Evolutionary conservation across 2,329 filamentous ascomycete genomes (phyloP).

Genomic region (Leptographium procerum): DNA sequence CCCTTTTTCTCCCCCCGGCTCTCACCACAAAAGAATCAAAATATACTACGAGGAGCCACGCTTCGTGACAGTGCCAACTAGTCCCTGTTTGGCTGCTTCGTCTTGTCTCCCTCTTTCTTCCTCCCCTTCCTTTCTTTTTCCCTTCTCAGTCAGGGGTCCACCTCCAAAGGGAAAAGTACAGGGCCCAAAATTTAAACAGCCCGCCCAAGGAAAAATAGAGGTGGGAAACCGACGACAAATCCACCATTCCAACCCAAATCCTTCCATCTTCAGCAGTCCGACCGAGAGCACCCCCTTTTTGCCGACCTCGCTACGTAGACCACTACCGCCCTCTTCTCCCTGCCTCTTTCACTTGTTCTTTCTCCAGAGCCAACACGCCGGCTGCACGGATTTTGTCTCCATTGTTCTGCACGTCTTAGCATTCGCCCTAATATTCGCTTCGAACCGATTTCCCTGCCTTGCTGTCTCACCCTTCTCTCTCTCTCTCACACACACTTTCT

Average conservation of each 20-base stretch:
- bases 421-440: not conserved
- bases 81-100: slow-evolving; percentile 2
- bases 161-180: not conserved
- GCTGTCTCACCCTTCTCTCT: not conserved
- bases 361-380: not conserved
- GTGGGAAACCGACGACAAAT: not conserved
- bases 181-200: not conserved
- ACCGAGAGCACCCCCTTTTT: not conserved
- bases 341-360: no score
- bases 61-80: slow-evolving; percentile 6
- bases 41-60: not conserved
- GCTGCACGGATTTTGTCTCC: not conserved
- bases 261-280: not conserved
- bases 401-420: not conserved
- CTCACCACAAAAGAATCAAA: not conserved
- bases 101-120: not conserved
- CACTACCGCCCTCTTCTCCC: not conserved
- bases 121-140: not conserved
- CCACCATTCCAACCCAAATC: not conserved
- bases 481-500: not conserved
- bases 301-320: not conserved
- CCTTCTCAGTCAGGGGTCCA: not conserved
- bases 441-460: not conserved
- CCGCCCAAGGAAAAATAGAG: not conserved
- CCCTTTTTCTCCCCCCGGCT: not conserved